These are phyloP conservation scores for Pseudozyma thailandica DNA, from an alignment of 1,284 basidiomycete species.

Conservation along the genomic window DNA sequence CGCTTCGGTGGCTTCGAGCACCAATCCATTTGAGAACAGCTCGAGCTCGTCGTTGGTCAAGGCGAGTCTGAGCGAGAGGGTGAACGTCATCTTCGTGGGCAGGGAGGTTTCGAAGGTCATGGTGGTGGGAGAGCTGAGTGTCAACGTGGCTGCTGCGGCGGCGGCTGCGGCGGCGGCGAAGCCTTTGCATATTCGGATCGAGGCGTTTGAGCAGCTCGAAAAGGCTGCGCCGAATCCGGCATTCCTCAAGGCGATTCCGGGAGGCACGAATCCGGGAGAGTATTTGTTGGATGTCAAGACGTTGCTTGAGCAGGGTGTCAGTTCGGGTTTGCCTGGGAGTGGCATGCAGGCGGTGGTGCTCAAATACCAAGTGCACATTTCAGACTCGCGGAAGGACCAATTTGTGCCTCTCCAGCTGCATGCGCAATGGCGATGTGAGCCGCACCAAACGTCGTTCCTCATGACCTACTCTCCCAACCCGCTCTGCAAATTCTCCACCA, in stretches of 20 bases:
- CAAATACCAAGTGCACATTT: slow-evolving; percentile 72
- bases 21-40: slow-evolving; percentile 51
- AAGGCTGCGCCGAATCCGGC: slow-evolving; percentile 72
- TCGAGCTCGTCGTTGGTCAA: slow-evolving; percentile 22
- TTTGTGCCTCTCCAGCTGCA: slow-evolving; percentile 70
- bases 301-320: slow-evolving; percentile 53
- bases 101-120: slow-evolving; percentile 70
- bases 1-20: slow-evolving; percentile 44
- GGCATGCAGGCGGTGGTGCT: slow-evolving; percentile 68
- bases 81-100: slow-evolving; percentile 70
- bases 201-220: slow-evolving; percentile 70
- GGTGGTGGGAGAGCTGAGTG: slow-evolving; percentile 71
- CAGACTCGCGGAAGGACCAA: slow-evolving; percentile 61
- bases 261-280: slow-evolving; percentile 68
- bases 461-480: slow-evolving; percentile 69
- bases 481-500: slow-evolving; percentile 5
- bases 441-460: slow-evolving; percentile 71
- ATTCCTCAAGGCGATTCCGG: slow-evolving; percentile 69
- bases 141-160: slow-evolving; percentile 28
- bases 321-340: slow-evolving; percentile 20
- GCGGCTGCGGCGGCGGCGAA: slow-evolving; percentile 9
- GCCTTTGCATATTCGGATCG: slow-evolving; percentile 69
- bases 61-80: slow-evolving; percentile 70
- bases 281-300: slow-evolving; percentile 70
- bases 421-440: slow-evolving; percentile 71